Evolutionary conservation across 164 flowering plant species (phyloP).

Genomic region (Protea cynaroides): DNA sequence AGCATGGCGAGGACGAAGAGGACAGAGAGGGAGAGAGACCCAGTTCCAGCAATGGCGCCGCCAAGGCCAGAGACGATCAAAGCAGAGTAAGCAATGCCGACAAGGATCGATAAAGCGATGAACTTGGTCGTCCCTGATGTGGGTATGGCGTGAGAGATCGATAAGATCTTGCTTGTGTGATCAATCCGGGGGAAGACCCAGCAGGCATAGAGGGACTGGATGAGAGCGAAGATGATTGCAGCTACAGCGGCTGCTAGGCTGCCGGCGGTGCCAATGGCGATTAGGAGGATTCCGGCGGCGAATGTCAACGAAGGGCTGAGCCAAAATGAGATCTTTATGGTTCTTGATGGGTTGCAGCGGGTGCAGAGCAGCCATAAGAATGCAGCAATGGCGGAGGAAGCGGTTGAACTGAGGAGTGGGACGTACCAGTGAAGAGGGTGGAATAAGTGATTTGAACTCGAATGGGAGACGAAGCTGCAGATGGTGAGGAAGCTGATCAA

Average conservation of each 20-base stretch:
- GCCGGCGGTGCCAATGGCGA: constrained; percentile 25
- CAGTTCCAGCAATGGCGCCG: constrained; percentile 30
- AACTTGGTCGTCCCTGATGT: constrained; percentile 10
- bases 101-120: constrained; percentile 13
- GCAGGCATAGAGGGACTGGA: constrained; percentile 46
- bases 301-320: constrained; percentile 41
- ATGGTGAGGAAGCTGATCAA: constrained; percentile 32
- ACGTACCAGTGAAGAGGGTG: constrained; percentile 41
- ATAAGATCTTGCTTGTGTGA: constrained; percentile 27
- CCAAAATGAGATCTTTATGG: constrained; percentile 45
- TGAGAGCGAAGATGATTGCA: constrained; percentile 25
- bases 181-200: constrained; percentile 36
- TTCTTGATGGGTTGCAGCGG: constrained; percentile 21
- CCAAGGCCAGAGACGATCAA: constrained; percentile 44
- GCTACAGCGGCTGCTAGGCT: constrained; percentile 27
- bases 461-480: constrained; percentile 17
- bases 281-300: constrained; percentile 33
- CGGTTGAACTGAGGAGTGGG: constrained; percentile 37
- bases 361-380: constrained; percentile 33
- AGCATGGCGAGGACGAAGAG: constrained; percentile 35
- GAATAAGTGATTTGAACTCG: constrained; percentile 17
- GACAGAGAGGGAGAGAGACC: constrained; percentile 3
- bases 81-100: constrained; percentile 18
- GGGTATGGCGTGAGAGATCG: constrained; percentile 23
- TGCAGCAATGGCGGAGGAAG: constrained; percentile 24